phyloP scores from a whole-genome alignment of 768 basidiomycete genomes.

The Grammothele lineata region DNA sequence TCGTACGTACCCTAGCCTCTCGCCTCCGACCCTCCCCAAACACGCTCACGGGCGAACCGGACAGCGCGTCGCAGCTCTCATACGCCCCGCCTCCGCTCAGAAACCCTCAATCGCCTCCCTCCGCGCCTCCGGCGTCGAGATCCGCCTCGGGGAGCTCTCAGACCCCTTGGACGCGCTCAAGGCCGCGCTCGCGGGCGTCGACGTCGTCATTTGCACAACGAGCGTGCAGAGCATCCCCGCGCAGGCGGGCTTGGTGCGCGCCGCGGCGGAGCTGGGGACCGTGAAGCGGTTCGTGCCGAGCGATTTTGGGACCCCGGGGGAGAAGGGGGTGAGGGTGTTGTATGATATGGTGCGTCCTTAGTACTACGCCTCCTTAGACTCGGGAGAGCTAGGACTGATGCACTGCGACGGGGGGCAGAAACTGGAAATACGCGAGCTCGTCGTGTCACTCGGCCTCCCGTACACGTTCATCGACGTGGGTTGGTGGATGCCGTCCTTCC shows the following conservation, averaged over 20 bases:
- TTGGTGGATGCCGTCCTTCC: background rate
- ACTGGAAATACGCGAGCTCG: constrained; percentile 22
- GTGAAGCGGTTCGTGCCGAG: constrained; percentile 20
- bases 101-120: background rate
- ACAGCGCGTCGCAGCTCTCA: background rate
- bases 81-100: background rate
- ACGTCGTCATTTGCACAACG: background rate
- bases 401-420: constrained; percentile 19
- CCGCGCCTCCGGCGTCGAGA: background rate
- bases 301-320: constrained; percentile 17
- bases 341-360: constrained; percentile 4
- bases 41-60: too few relatives aligned
- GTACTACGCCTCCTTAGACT: too few relatives aligned
- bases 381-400: too few relatives aligned
- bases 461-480: constrained; percentile 30
- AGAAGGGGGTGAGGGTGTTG: constrained; percentile 7
- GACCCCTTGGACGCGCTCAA: background rate
- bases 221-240: background rate
- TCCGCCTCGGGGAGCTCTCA: background rate
- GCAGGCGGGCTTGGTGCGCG: too few relatives aligned
- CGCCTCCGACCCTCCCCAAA: constrained; percentile 3
- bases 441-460: constrained; percentile 18
- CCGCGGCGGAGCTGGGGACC: constrained; percentile 8
- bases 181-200: background rate
- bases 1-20: constrained; percentile 11